Evolutionary conservation across 805 yeast species (phyloP).

Genomic region (Hanseniaspora lindneri): DNA sequence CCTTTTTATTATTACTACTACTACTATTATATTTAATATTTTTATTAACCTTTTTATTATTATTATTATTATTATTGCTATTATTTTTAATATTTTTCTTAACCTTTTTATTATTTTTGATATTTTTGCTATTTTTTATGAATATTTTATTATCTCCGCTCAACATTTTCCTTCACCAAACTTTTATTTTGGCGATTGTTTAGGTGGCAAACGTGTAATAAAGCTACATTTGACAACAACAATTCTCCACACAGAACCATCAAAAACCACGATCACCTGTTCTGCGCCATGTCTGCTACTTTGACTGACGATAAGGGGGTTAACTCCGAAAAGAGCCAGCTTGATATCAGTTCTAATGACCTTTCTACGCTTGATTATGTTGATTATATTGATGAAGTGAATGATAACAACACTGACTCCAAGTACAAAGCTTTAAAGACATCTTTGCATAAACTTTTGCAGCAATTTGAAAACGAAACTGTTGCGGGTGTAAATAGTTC

Average conservation of each 20-base stretch:
- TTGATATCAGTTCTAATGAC: neutral
- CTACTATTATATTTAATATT: no score
- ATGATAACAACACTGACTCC: slow-evolving; percentile 27
- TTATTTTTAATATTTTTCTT: no score
- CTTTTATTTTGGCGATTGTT: no score
- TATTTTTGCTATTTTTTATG: no score
- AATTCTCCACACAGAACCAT: neutral
- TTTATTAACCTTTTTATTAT: no score
- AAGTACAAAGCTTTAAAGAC: slow-evolving; percentile 57
- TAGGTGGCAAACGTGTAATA: no score
- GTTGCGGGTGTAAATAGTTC: neutral
- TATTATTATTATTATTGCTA: no score
- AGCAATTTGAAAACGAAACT: slow-evolving; percentile 35
- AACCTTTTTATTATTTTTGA: no score
- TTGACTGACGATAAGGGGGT: neutral
- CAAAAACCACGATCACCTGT: neutral
- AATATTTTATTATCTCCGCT: no score
- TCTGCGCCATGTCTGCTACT: neutral
- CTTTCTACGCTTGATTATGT: neutral
- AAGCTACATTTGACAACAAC: no score
- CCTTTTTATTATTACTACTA: no score
- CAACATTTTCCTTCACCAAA: no score
- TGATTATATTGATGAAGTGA: neutral
- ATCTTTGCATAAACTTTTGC: slow-evolving; percentile 62
- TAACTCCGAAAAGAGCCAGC: neutral